phyloP scores from a whole-genome alignment of 495 filamentous ascomycete species.

The Pyrenopolyporus hunteri region DNA sequence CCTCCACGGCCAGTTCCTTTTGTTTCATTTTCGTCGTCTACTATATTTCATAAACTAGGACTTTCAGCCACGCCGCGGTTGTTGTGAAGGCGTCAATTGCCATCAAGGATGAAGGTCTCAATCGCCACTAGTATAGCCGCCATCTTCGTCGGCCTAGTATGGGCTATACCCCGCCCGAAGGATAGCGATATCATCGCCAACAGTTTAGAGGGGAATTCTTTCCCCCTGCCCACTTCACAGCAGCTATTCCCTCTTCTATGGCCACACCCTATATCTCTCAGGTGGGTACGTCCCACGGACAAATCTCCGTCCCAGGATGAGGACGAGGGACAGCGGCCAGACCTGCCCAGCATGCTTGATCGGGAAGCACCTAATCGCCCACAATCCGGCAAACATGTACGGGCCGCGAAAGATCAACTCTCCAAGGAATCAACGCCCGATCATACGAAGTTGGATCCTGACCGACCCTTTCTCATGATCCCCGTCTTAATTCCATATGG shows the following conservation, averaged over 20 bases:
- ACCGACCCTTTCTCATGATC: neutral
- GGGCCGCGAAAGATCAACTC: neutral
- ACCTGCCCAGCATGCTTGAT: too few species aligned
- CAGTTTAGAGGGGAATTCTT: conserved; percentile 1
- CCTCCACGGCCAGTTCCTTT: too few species aligned
- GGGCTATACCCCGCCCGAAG: neutral
- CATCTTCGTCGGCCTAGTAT: neutral
- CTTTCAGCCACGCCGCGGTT: neutral
- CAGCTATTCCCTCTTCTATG: neutral
- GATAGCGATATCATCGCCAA: neutral
- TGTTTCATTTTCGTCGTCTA: neutral
- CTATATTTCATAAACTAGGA: too few species aligned
- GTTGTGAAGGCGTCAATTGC: neutral
- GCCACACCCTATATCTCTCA: neutral
- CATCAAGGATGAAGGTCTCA: conserved; percentile 2
- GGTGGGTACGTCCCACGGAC: neutral
- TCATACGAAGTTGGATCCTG: neutral
- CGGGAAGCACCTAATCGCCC: neutral
- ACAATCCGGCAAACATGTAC: neutral
- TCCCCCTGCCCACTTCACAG: neutral
- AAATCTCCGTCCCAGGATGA: neutral
- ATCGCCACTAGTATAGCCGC: neutral
- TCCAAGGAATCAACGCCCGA: neutral
- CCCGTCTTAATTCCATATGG: neutral
- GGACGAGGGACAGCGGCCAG: neutral